Percentiles rank a stretch among this genome's conserved stretches.
Evolutionary conservation across 768 basidiomycete genomes (phyloP).

Genomic region (Serpula lacrymans): DNA sequence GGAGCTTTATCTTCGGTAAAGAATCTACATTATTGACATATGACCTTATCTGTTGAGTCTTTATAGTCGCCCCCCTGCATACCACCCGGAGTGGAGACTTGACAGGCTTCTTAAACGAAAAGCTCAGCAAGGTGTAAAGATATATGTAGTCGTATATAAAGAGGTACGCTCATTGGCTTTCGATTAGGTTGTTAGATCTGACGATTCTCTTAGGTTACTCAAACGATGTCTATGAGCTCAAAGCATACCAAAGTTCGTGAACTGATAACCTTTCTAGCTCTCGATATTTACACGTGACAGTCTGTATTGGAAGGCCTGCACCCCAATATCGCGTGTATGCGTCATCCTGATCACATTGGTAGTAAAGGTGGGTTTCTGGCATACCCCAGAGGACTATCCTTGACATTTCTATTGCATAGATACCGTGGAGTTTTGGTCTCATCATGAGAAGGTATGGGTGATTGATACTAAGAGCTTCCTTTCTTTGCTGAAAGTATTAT

Average conservation of each 20-base stretch:
- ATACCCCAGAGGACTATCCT: background rate
- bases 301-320: conserved; percentile 78
- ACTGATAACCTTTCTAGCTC: background rate
- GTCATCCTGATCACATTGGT: conserved; percentile 89
- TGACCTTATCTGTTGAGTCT: conserved; percentile 5
- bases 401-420: conserved; percentile 41
- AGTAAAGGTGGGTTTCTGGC: conserved; percentile 48
- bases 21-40: background rate
- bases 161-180: conserved; percentile 57
- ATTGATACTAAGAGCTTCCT: background rate
- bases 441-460: conserved; percentile 76
- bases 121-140: conserved; percentile 87
- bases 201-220: conserved; percentile 55
- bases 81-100: conserved; percentile 84
- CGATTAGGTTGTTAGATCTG: background rate
- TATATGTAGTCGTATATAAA: conserved; percentile 93
- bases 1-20: conserved; percentile 82
- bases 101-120: conserved; percentile 84
- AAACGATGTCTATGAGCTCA: conserved; percentile 88
- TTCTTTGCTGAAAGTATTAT: background rate
- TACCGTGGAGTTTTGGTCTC: conserved; percentile 83
- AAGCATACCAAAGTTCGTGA: conserved; percentile 70
- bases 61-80: conserved; percentile 69
- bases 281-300: conserved; percentile 31
- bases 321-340: conserved; percentile 83